Percentiles rank a stretch among this genome's conserved stretches.
Evolutionary conservation across 768 basidiomycete genomes (phyloP).

Genomic region (Lactarius hatsudake): DNA sequence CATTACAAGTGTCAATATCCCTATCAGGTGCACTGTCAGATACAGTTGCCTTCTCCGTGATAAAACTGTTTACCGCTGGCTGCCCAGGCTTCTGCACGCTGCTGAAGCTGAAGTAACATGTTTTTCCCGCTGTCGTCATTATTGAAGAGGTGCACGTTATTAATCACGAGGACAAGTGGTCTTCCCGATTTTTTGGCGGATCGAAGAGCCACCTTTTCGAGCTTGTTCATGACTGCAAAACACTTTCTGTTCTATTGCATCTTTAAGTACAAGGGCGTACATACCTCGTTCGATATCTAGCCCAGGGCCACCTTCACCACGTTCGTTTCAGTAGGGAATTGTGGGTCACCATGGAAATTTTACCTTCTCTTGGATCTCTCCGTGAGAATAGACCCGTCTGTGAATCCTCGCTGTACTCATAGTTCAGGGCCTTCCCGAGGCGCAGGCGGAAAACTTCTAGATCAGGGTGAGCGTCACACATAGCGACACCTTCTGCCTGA

Average conservation of each 20-base stretch:
- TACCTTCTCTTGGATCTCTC: conserved; percentile 78
- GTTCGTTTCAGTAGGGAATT: conserved; percentile 15
- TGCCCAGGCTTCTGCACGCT: conserved; percentile 83
- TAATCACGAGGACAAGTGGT: conserved; percentile 78
- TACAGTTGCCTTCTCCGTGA: conserved; percentile 14
- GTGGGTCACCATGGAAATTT: conserved; percentile 11
- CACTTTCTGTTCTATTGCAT: background rate
- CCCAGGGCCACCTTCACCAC: conserved; percentile 55
- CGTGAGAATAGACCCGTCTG: conserved; percentile 79
- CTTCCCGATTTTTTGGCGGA: conserved; percentile 53
- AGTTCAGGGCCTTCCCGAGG: conserved; percentile 82
- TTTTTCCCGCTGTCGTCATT: conserved; percentile 75
- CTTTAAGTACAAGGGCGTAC: conserved; percentile 1
- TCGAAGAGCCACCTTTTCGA: conserved; percentile 80
- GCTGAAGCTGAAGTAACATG: conserved; percentile 83
- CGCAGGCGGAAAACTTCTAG: conserved; percentile 83
- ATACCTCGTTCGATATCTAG: conserved; percentile 79
- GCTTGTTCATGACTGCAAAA: conserved; percentile 65
- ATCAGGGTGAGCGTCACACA: conserved; percentile 84
- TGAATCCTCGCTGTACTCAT: conserved; percentile 82
- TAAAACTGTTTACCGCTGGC: conserved; percentile 54
- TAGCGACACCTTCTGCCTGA: conserved; percentile 66
- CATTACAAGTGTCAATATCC: conserved; percentile 77
- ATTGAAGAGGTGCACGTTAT: conserved; percentile 73
- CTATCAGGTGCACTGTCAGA: conserved; percentile 36